Base-by-base conservation (phyloP, 2,329 filamentous ascomycete species). In the Microcyclosporella mali region DNA sequence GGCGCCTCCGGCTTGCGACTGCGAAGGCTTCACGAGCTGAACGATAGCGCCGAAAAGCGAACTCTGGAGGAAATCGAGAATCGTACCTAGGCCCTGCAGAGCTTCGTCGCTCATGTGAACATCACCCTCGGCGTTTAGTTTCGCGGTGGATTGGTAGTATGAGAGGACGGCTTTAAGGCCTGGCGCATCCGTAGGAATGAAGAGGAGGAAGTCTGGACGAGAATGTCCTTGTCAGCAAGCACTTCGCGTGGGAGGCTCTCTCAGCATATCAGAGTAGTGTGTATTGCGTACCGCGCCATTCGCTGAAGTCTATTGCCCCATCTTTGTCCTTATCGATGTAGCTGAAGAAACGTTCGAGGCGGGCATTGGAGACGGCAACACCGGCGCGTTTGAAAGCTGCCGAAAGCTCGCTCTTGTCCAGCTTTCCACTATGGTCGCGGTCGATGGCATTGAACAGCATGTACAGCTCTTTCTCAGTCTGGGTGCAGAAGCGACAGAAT, bases 11-110 rank as follows among this genome's bases (percentile, higher is more conserved):
- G 45, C 45, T 30, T 46, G 42, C 36, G 42, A 44, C 33, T 47
- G 50, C 16, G 54, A 28, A 19, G 56, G 54, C 32, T 50, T 49
- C 37, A 57, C 56, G 37, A 62, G 53, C 50, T 79, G 77, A 60
- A 85, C 71, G 60, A 90, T 75, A 63, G 82, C 82, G 70, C 84
- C 84, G 74, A 89, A 85, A 59, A 88, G 73, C 70, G 77, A 74
- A 66, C 79, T 75, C 66, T 83, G 70, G 78, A 88, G 77, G 70
- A 79, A 81, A 45, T 67, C 70, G 61, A 69, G 61, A 65, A 74
- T 75, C 79, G 77, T 95, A 95, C 90, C 90, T 89, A 94, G 74
- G 70, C 89, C 86, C 75, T 94, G 80, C 61, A 95, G 78, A 63
- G 83, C 84, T 65, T 95, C 88, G 70, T 94, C 89, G 71, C 83